Base-by-base conservation (phyloP, 78 protist genomes). In the slime mould (Dictyostelium discoideum) region DNA sequence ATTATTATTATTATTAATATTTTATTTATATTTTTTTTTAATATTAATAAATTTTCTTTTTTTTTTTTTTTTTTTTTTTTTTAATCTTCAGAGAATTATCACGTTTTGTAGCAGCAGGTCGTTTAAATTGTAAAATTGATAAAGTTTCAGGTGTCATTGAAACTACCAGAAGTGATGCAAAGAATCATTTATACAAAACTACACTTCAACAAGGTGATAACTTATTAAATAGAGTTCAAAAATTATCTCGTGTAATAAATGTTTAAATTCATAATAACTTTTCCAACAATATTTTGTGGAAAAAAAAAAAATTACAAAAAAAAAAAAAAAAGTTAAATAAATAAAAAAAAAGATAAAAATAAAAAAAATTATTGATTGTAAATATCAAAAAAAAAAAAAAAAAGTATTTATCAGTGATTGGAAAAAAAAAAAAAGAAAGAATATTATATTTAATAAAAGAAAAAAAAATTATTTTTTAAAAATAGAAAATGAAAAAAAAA, bases 191-290 rank as follows among this genome's bases (percentile, higher is more conserved):
- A 77, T 99, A 98, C 95, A 98, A 97, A 87, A 26, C 74, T 24
- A 77, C 76, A n/a, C 87, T 95, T 60, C 86, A 97, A 96, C 97
- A 97, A 74, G 99, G 99, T 37, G 99, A 99, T 50, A 82, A 92
- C 57, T 97, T 99, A 39, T 98, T 98, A 86, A 98, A 98, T 89
- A 95, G 99, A 40, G 57, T 99, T 26, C 99, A 98, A 88, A 98
- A 98, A 92, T 97, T 99, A 79, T 85, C 99, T 32, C 97, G 99
- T 7, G 99, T 98, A 92, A 97, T 97, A 95, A 98, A 97, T 96
- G 72, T 97, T 24, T 99, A 87, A 95, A 69, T 11, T n/a, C 37
- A 32, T 32, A 32, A 32, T 32, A 32, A 32, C 37, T 32, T 32
- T 32, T 32, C 1, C 37, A 1, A 32, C 1, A 32, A 32, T 1